Percentiles rank a stretch among this genome's conserved stretches.
phyloP scores from a whole-genome alignment of 495 filamentous ascomycete genomes.

The Cercophora sp. region DNA sequence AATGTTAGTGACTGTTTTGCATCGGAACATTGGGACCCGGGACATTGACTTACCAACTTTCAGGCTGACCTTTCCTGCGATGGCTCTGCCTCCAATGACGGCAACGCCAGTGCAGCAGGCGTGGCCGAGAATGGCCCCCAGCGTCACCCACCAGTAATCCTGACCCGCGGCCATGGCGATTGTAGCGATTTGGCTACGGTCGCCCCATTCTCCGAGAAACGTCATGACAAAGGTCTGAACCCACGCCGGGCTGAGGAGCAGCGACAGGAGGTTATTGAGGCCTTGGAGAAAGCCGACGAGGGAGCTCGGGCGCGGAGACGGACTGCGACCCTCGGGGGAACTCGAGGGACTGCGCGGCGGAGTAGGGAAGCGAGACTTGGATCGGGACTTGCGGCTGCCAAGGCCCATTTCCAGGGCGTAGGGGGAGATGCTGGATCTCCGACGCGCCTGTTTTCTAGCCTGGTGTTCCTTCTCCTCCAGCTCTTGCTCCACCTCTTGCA shows the following conservation, averaged over 20 bases:
- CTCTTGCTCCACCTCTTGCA: slow-evolving; percentile 95
- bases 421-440: slow-evolving; percentile 55
- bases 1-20: slow-evolving; percentile 23
- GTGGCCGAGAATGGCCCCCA: slow-evolving; percentile 84
- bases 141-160: slow-evolving; percentile 98
- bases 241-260: slow-evolving; percentile 92
- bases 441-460: slow-evolving; percentile 51
- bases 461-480: slow-evolving; percentile 87
- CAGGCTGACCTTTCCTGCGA: slow-evolving; percentile 91
- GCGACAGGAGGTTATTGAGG: slow-evolving; percentile 78
- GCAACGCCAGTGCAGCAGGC: slow-evolving; percentile 85
- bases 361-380: slow-evolving; percentile 56
- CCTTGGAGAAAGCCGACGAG: slow-evolving; percentile 47
- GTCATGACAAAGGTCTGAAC: slow-evolving; percentile 99
- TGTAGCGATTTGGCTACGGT: slow-evolving; percentile 95
- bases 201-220: slow-evolving; percentile 97
- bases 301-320: slow-evolving; percentile 34
- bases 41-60: slow-evolving; percentile 94
- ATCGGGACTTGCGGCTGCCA: slow-evolving; percentile 52
- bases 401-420: slow-evolving; percentile 64
- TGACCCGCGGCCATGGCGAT: slow-evolving; percentile 98
- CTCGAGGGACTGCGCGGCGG: slow-evolving; percentile 57
- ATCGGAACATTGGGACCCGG: too few relatives aligned
- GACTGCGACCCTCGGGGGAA: slow-evolving; percentile 49
- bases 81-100: slow-evolving; percentile 88